These are phyloP conservation scores for Phyllachora maydis DNA, from an alignment of 2,329 filamentous ascomycete species.

Conservation along the genomic window DNA sequence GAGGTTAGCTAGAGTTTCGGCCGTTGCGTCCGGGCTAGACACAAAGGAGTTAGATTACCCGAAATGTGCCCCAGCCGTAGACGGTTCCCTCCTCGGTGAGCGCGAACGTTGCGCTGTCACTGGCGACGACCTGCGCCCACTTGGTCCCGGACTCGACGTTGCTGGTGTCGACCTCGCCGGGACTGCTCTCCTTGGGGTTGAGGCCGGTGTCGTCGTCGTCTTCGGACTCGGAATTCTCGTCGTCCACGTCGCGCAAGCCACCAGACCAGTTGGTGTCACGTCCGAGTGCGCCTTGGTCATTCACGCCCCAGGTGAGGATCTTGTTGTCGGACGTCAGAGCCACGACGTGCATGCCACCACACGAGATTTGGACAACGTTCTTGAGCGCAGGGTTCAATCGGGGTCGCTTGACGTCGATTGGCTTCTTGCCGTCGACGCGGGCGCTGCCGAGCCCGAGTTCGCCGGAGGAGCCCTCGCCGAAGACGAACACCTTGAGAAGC, in stretches of 20 bases:
- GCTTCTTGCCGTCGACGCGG: slow-evolving; percentile 34
- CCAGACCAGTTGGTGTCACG: slow-evolving; percentile 47
- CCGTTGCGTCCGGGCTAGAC: too few species aligned
- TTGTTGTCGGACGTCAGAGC: slow-evolving; percentile 63
- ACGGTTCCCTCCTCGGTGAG: slow-evolving; percentile 56
- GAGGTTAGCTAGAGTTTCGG: neutral
- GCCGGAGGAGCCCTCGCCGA: slow-evolving; percentile 60
- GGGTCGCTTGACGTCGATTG: slow-evolving; percentile 55
- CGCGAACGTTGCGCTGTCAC: slow-evolving; percentile 57
- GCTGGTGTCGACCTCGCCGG: slow-evolving; percentile 31
- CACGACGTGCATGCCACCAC: slow-evolving; percentile 65
- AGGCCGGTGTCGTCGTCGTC: slow-evolving; percentile 20
- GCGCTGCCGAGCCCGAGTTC: slow-evolving; percentile 63
- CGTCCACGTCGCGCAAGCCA: slow-evolving; percentile 30
- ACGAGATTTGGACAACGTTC: slow-evolving; percentile 54
- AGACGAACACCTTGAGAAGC: slow-evolving; percentile 55
- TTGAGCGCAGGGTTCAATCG: slow-evolving; percentile 43
- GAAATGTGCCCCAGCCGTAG: slow-evolving; percentile 73
- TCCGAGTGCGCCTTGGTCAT: slow-evolving; percentile 65
- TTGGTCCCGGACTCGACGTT: slow-evolving; percentile 9
- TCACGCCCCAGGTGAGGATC: slow-evolving; percentile 74
- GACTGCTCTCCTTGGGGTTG: slow-evolving; percentile 42
- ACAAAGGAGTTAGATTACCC: too few species aligned
- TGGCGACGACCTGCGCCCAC: slow-evolving; percentile 43
- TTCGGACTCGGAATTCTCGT: slow-evolving; percentile 19